These are phyloP conservation scores for Hondaea fermentalgiana DNA, from an alignment of 108 stramenopile genomes.

Conservation along the genomic window DNA sequence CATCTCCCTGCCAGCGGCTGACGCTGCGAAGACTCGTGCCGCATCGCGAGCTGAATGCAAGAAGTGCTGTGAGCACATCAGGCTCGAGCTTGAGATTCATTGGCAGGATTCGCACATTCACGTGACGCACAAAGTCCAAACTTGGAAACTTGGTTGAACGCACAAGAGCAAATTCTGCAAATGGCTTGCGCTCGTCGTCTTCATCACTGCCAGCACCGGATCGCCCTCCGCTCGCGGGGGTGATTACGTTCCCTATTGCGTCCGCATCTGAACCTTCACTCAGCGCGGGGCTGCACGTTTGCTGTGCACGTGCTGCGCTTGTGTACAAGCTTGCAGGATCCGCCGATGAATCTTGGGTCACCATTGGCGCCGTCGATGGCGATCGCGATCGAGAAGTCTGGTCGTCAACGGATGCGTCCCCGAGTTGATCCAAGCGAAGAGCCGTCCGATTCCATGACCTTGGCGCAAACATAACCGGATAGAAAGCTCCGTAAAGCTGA, in stretches of 20 bases:
- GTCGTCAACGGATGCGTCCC: neutral
- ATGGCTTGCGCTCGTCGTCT: neutral
- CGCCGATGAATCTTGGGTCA: neutral
- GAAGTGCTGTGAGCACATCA: neutral
- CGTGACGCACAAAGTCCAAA: neutral
- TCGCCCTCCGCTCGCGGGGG: neutral
- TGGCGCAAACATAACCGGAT: neutral
- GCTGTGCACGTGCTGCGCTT: neutral
- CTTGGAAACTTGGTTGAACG: neutral
- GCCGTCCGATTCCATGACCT: neutral
- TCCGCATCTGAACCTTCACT: neutral
- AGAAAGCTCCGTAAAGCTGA: neutral
- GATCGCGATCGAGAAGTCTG: neutral
- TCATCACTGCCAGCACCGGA: neutral
- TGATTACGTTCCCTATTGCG: too few relatives aligned
- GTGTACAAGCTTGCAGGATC: neutral
- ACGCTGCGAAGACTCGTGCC: neutral
- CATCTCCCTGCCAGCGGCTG: neutral
- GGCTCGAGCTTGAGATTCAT: conserved; percentile 18
- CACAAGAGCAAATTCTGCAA: conserved; percentile 1
- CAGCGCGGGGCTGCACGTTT: neutral
- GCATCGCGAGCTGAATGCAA: neutral
- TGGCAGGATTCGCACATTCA: neutral
- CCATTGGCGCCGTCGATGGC: neutral
- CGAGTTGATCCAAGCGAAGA: neutral